Percentiles rank a stretch among this genome's conserved stretches.
These are phyloP conservation scores for Cercospora zeina DNA, from an alignment of 2,329 filamentous ascomycete species.

Conservation along the genomic window DNA sequence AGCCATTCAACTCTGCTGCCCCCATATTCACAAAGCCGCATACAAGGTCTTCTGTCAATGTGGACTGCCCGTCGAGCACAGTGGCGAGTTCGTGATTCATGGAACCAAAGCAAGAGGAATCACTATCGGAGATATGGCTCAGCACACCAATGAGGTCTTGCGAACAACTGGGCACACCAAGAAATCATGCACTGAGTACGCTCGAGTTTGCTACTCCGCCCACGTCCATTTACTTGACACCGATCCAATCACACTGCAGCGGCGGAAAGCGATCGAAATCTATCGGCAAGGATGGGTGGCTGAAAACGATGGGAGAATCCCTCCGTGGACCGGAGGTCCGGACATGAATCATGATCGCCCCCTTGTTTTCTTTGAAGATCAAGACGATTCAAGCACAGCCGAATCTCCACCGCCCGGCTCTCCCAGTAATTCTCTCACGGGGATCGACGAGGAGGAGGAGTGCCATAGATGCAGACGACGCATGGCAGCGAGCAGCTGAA, in stretches of 20 bases:
- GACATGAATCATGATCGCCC: neutral
- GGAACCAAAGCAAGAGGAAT: neutral
- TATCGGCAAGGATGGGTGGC: neutral
- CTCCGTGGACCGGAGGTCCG: neutral
- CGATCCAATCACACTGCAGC: neutral
- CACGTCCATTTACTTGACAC: neutral
- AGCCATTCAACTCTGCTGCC: neutral
- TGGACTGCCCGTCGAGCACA: neutral
- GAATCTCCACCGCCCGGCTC: neutral
- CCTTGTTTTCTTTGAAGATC: neutral
- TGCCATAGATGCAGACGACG: neutral
- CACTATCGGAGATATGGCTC: neutral
- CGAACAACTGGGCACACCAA: neutral
- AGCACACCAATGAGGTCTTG: neutral
- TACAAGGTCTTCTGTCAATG: neutral
- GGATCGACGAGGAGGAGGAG: neutral
- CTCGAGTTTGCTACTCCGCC: neutral
- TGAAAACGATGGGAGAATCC: neutral
- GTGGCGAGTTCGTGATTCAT: neutral
- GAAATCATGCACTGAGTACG: neutral
- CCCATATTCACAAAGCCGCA: neutral
- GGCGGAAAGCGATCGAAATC: neutral
- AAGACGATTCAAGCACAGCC: neutral
- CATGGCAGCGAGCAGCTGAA: neutral
- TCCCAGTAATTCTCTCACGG: neutral